Conservation (phyloP, 192 early-diverging fungal species). For the Polychytrium aggregatum region DNA sequence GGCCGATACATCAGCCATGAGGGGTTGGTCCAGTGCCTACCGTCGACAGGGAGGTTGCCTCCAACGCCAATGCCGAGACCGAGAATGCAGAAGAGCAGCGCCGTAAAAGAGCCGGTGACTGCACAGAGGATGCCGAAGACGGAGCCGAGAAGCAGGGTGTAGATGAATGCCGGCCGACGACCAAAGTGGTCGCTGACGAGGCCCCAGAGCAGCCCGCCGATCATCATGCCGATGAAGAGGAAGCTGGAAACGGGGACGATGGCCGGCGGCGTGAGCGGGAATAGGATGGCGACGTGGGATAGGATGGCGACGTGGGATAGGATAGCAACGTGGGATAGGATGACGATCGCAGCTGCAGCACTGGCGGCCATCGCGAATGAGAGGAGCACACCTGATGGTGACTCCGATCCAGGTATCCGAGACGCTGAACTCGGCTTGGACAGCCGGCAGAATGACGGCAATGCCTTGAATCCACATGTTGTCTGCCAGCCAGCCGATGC, state of each 20-base stretch:
- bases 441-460: conserved; percentile 59
- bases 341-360: too few species aligned
- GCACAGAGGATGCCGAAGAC: conserved; percentile 63
- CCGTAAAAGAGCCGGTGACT: conserved; percentile 45
- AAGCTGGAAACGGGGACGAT: too few species aligned
- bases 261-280: too few species aligned
- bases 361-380: too few species aligned
- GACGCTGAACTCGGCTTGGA: conserved; percentile 64
- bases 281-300: too few species aligned
- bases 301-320: too few species aligned
- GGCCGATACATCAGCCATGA: too few species aligned
- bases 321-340: too few species aligned
- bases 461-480: conserved; percentile 62
- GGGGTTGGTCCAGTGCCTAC: too few species aligned
- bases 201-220: conserved; percentile 78
- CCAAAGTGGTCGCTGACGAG: conserved; percentile 59
- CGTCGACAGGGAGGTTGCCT: conserved; percentile 51
- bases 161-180: conserved; percentile 61
- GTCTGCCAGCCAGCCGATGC: conserved; percentile 79
- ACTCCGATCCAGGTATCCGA: conserved; percentile 54
- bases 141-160: conserved; percentile 61
- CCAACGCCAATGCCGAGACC: conserved; percentile 66
- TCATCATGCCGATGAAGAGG: conserved; percentile 72
- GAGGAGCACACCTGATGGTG: conserved; percentile 9
- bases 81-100: conserved; percentile 52